Evolutionary conservation across 228 moss, liverwort and hornwort genomes (phyloP).

Genomic region (Sphagnum magellanicum): DNA sequence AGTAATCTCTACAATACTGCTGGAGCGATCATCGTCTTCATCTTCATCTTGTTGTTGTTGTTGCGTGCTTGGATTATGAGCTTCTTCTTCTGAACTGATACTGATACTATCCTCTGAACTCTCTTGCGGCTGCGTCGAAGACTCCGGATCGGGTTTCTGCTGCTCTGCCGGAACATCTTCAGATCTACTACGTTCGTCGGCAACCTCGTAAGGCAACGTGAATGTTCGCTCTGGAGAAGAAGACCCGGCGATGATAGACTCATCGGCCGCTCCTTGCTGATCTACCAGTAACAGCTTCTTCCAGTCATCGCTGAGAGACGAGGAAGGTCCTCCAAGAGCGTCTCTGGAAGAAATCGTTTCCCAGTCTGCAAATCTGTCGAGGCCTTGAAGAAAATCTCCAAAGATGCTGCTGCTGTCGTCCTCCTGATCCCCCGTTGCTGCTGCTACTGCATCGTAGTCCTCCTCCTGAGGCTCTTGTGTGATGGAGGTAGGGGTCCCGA

Average conservation of each 20-base stretch:
- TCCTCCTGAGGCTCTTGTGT: slow-evolving; percentile 15
- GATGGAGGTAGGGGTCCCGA: slow-evolving; percentile 39
- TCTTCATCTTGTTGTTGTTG: too few species aligned
- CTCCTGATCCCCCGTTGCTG: slow-evolving; percentile 1
- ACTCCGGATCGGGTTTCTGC: not conserved
- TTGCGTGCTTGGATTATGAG: too few species aligned
- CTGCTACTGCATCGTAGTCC: slow-evolving; percentile 30
- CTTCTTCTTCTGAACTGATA: too few species aligned
- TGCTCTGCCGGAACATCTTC: slow-evolving; percentile 11
- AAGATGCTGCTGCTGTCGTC: slow-evolving; percentile 2
- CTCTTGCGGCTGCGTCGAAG: too few species aligned
- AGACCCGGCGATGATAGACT: too few species aligned
- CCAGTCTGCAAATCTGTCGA: slow-evolving; percentile 49
- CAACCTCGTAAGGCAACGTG: slow-evolving; percentile 1
- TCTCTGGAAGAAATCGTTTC: slow-evolving; percentile 36
- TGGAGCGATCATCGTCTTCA: too few species aligned
- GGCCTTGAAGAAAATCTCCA: slow-evolving; percentile 15
- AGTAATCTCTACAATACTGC: too few species aligned
- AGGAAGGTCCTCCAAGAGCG: slow-evolving; percentile 31
- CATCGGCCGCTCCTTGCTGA: not conserved
- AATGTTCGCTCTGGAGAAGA: not conserved
- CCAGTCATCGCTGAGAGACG: slow-evolving; percentile 17
- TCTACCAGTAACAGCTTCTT: slow-evolving; percentile 11
- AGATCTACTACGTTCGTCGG: not conserved
- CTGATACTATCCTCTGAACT: too few species aligned